phyloP scores from a whole-genome alignment of 345 rosid species.

The Melastoma malabathricum region DNA sequence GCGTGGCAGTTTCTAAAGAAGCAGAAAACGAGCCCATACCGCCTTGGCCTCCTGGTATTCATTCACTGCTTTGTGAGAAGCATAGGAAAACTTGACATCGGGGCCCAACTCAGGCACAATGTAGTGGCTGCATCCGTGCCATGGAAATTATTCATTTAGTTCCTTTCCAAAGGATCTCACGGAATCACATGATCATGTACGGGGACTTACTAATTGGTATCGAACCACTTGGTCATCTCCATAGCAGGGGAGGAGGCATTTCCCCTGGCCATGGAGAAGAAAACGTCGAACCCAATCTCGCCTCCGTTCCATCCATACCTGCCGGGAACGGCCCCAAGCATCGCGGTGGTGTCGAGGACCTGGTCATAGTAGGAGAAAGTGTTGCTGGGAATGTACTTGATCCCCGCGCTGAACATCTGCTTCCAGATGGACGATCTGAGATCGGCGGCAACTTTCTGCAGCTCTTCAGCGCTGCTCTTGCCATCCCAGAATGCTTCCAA shows the following conservation, averaged over 20 bases:
- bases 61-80: slow-evolving; percentile 87
- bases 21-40: slow-evolving; percentile 21
- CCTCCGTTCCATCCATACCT: slow-evolving; percentile 75
- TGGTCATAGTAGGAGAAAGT: slow-evolving; percentile 89
- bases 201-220: slow-evolving; percentile 94
- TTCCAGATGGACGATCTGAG: slow-evolving; percentile 89
- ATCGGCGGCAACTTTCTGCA: slow-evolving; percentile 79
- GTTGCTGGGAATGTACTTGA: slow-evolving; percentile 92
- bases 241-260: slow-evolving; percentile 93
- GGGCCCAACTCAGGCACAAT: slow-evolving; percentile 98
- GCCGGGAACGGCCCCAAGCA: slow-evolving; percentile 94
- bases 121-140: slow-evolving; percentile 53
- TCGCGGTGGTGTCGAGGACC: slow-evolving; percentile 79
- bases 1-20: background rate
- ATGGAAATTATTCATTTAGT: background rate
- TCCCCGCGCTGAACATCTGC: slow-evolving; percentile 77
- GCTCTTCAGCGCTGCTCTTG: slow-evolving; percentile 79
- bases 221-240: slow-evolving; percentile 99
- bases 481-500: slow-evolving; percentile 98
- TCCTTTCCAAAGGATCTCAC: too few species aligned
- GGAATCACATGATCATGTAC: background rate
- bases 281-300: slow-evolving; percentile 70
- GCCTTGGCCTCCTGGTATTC: slow-evolving; percentile 97
- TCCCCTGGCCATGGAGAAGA: slow-evolving; percentile 98
- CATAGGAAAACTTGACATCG: slow-evolving; percentile 74